Conservation (phyloP, 768 basidiomycete species). For the Dentipellis fragilis region DNA sequence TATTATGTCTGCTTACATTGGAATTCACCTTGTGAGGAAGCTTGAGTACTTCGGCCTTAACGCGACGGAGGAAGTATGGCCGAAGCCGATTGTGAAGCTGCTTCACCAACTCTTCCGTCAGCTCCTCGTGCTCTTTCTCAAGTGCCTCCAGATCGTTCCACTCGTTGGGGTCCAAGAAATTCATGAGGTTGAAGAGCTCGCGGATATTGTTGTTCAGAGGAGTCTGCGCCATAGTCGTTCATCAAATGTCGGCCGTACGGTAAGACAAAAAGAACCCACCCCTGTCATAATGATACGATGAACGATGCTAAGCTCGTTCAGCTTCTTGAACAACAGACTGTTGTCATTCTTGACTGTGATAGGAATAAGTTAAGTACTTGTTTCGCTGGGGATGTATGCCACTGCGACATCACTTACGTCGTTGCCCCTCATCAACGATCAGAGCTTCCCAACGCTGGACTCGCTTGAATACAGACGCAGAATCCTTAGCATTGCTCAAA, state of each 20-base stretch:
- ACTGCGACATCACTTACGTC: conserved; percentile 44
- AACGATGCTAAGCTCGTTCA: conserved; percentile 67
- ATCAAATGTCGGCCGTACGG: conserved; percentile 1
- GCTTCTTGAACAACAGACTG: conserved; percentile 70
- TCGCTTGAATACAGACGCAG: conserved; percentile 62
- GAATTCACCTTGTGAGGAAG: conserved; percentile 76
- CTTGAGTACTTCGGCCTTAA: conserved; percentile 87
- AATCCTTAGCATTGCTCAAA: conserved; percentile 61
- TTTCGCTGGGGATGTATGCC: conserved; percentile 2
- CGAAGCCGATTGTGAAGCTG: conserved; percentile 69
- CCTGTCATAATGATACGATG: conserved; percentile 90
- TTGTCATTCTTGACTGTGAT: conserved; percentile 71
- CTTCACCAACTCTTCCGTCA: conserved; percentile 73
- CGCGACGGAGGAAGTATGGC: conserved; percentile 88
- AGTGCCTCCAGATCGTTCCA: conserved; percentile 72
- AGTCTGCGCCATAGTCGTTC: conserved; percentile 36
- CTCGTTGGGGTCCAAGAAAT: conserved; percentile 75
- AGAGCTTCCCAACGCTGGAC: conserved; percentile 92
- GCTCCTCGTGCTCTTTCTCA: conserved; percentile 62
- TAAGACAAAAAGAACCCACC: conserved; percentile 26
- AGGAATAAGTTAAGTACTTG: conserved; percentile 7
- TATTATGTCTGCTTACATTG: background rate
- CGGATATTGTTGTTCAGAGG: conserved; percentile 96
- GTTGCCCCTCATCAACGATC: conserved; percentile 88
- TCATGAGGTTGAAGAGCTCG: conserved; percentile 95